Evolutionary conservation across 495 filamentous ascomycete genomes (phyloP).

Genomic region (Aspergillus diversus): DNA sequence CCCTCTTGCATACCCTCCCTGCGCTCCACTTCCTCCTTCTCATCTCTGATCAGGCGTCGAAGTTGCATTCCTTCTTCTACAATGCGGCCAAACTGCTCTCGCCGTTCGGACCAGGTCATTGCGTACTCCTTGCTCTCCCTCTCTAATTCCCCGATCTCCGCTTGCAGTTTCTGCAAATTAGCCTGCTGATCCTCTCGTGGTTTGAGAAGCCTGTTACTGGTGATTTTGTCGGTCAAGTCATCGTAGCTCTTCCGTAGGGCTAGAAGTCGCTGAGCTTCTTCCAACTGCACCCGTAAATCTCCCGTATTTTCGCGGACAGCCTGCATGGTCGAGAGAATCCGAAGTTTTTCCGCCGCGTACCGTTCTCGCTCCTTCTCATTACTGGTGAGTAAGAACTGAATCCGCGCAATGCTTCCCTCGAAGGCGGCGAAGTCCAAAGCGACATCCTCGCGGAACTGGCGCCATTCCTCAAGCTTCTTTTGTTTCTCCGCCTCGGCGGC

Average conservation of each 20-base stretch:
- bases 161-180: conserved; percentile 76
- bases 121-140: conserved; percentile 81
- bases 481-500: conserved; percentile 42
- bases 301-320: conserved; percentile 76
- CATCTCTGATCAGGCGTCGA: conserved; percentile 83
- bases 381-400: conserved; percentile 83
- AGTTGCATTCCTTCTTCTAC: conserved; percentile 89
- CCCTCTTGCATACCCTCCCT: conserved; percentile 77
- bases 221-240: conserved; percentile 82
- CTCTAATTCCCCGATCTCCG: conserved; percentile 87
- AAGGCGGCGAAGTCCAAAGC: conserved; percentile 89
- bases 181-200: conserved; percentile 81
- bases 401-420: conserved; percentile 81
- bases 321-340: conserved; percentile 75
- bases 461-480: conserved; percentile 57
- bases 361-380: conserved; percentile 84
- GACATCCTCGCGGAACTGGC: conserved; percentile 75
- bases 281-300: conserved; percentile 70
- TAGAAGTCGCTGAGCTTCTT: conserved; percentile 74
- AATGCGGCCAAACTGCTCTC: conserved; percentile 87
- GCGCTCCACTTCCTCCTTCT: conserved; percentile 85
- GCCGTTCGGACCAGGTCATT: conserved; percentile 80
- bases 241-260: conserved; percentile 85
- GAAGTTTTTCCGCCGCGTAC: conserved; percentile 78
- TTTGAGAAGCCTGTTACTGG: conserved; percentile 74